Percentiles rank a stretch among this genome's conserved stretches.
These are phyloP conservation scores for Sabuloglossum arenarium DNA, from an alignment of 495 filamentous ascomycete species.

Conservation along the genomic window DNA sequence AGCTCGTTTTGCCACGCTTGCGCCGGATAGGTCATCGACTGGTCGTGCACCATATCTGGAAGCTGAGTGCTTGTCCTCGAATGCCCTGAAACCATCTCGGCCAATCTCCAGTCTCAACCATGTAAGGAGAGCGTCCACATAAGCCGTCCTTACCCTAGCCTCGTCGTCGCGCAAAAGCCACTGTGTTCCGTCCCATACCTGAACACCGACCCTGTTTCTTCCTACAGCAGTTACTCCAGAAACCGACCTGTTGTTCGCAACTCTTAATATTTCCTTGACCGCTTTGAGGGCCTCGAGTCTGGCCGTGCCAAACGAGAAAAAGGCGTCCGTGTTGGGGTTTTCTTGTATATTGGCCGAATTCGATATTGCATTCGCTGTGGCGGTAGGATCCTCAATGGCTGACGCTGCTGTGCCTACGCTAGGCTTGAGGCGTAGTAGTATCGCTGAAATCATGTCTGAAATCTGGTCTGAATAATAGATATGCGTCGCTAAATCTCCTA, in stretches of 20 bases:
- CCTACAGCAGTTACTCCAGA: constrained; percentile 38
- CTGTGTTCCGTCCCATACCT: constrained; percentile 81
- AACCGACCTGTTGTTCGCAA: constrained; percentile 41
- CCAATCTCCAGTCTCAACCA: constrained; percentile 70
- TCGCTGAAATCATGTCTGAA: constrained; percentile 67
- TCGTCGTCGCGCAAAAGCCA: constrained; percentile 68
- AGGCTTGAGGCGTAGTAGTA: constrained; percentile 58
- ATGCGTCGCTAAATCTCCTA: constrained; percentile 74
- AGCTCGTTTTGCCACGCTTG: constrained; percentile 32
- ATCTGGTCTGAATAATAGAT: constrained; percentile 91
- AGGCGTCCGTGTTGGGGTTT: constrained; percentile 30
- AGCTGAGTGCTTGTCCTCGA: constrained; percentile 30
- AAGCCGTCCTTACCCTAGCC: constrained; percentile 56
- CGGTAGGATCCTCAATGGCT: constrained; percentile 21
- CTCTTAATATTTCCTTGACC: constrained; percentile 56
- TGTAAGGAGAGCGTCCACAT: constrained; percentile 56
- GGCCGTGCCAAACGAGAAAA: constrained; percentile 53
- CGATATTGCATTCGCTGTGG: constrained; percentile 19
- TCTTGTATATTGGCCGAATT: constrained; percentile 22
- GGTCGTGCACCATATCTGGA: constrained; percentile 14
- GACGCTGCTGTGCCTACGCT: constrained; percentile 18
- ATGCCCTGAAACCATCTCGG: constrained; percentile 37
- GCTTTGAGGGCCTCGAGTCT: constrained; percentile 58
- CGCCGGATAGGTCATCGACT: constrained; percentile 14
- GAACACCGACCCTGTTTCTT: constrained; percentile 49